Evolutionary conservation across 148 eudicot species (phyloP), one percentile per base, ranked within the genome.

Genomic region (Vaccinium darrowii): DNA sequence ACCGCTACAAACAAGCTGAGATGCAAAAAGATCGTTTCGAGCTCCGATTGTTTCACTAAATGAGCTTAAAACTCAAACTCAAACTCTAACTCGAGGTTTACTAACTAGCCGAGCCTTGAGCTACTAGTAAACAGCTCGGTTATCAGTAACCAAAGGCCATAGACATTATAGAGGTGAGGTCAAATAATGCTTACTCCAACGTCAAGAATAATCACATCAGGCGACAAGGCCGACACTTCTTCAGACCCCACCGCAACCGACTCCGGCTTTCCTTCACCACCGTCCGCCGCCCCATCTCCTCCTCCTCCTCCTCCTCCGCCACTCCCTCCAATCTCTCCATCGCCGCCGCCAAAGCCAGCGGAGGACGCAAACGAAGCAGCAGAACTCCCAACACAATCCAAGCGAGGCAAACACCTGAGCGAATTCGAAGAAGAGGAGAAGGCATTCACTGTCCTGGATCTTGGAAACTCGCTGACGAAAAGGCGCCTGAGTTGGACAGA

Each of bases 161-260:
- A 69, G 43, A 69, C 39, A 27, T 13, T 13, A 33, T 3, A 69
- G 8, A 27, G 25, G 27, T 5, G 39, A 78, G 33, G 5, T 62
- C 25, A 16, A 49, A 11, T 8, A 43, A 78, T 57, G 62, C 90
- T 87, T 90, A 96, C 98, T 71, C 90, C 90, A 73, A 97, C 99
- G 88, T 97, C 98, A 36, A 97, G 98, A 75, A 97, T 88, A 14
- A 97, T 94, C 49, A 95, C 98, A 86, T 95, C 99, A 18, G 92
- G 81, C 79, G 92, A 90, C 76, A 90, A 58, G 15, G 90, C 90
- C 47, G 94, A 84, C 76, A 83, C 91, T 76, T 93, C 95, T 27
- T 84, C 91, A 13, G 69, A 84, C 81, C 83, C 91, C 15, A 83
- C 87, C 5, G 88, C 80, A 81, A 73, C 92, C 56, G 85, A 87